Evolutionary conservation across 2,329 filamentous ascomycete species (phyloP), one percentile per base, ranked within the genome.

Genomic region (Fusarium goolgardi): DNA sequence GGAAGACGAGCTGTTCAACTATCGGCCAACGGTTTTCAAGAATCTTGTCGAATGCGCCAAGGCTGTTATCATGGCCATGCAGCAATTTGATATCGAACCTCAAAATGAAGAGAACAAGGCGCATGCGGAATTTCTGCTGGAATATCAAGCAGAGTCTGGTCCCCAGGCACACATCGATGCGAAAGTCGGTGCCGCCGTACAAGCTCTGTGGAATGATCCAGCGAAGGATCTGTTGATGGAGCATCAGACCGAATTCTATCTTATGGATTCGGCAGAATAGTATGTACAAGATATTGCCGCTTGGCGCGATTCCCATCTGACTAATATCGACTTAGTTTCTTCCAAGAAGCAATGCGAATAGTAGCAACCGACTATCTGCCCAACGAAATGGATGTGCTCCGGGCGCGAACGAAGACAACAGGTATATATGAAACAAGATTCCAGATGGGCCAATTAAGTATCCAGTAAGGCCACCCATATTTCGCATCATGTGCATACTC

Each of bases 261-360:
- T 99, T 60, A 99, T 99, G 96, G 96, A 99, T 79, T 99, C 96
- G 25, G 96, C 96, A 53, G 94, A 94, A 82, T 99, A 99, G 95
- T 99, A 86, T 78, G 92, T 80, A 31, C 10, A 20, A 35, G 72
- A 35, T 63, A 25, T 23, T 31, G 34, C 18, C 41, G 20, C 23
- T 32, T 34, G 29, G 23, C 32, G 44, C 23, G n/a, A 37, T 55
- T 21, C 37, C 18, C 21, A 32, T 35, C 59, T 75, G 21, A 75
- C 47, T 10, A 37, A 6, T 15, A 2, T 40, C 35, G 21, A 18
- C 37, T 6, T 75, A 99, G 96, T 82, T 99, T 99, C 82, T 98
- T 99, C 79, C 92, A 97, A 68, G 93, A 98, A 79, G 93, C 94
- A 25, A 85, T 88, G 76, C 88, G 96, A 77, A 97, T 99, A 83